Conservation (phyloP, 768 basidiomycete genomes). For the Goffeauzyma gilvescens region DNA sequence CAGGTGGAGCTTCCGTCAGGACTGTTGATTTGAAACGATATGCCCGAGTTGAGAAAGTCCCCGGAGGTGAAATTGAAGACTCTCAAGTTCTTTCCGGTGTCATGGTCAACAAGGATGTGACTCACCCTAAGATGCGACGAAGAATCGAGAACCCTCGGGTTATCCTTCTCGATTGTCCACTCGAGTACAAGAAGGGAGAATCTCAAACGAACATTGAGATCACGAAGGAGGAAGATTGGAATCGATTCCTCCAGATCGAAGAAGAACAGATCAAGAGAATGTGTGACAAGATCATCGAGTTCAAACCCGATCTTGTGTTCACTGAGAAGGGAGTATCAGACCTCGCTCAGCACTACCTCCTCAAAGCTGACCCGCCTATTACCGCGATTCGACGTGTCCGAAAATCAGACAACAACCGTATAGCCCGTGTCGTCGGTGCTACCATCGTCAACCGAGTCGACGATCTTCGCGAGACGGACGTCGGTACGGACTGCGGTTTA, state of each 20-base stretch:
- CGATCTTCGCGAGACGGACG: constrained; percentile 74
- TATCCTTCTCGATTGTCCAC: constrained; percentile 73
- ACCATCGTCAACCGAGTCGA: constrained; percentile 95
- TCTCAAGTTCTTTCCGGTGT: constrained; percentile 70
- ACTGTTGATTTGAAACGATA: constrained; percentile 97
- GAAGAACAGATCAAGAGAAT: constrained; percentile 87
- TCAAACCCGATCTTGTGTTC: constrained; percentile 84
- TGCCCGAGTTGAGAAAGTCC: constrained; percentile 89
- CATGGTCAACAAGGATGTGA: constrained; percentile 98
- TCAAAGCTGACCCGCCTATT: constrained; percentile 50
- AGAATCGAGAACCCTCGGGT: constrained; percentile 77
- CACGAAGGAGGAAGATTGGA: constrained; percentile 82
- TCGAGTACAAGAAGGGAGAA: constrained; percentile 99
- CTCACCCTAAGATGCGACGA: constrained; percentile 87
- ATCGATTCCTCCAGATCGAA: constrained; percentile 75
- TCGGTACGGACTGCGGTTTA: constrained; percentile 85
- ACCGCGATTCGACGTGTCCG: constrained; percentile 92
- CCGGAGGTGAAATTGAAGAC: constrained; percentile 92
- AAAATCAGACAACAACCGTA: constrained; percentile 96
- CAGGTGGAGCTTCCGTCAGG: constrained; percentile 42
- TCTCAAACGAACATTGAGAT: constrained; percentile 98
- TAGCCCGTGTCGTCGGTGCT: constrained; percentile 83
- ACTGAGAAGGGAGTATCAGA: constrained; percentile 99
- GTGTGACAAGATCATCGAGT: constrained; percentile 67
- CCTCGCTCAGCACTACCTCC: constrained; percentile 76